These are phyloP conservation scores for Cryphonectria nitschkei DNA, from an alignment of 2,329 filamentous ascomycete genomes.

Conservation along the genomic window DNA sequence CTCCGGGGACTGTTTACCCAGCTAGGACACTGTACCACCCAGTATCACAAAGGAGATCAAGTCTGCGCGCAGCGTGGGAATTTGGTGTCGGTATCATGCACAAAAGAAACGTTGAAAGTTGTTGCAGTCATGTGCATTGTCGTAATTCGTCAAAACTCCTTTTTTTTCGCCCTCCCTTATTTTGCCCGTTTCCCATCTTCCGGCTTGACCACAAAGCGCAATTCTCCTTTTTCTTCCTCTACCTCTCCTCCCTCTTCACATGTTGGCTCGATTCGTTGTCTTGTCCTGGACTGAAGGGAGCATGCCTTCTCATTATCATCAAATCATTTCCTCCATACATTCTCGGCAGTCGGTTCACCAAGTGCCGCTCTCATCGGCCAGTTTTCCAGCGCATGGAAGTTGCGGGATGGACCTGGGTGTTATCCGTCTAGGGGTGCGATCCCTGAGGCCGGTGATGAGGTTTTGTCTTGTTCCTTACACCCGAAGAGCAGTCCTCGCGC, in stretches of 20 bases:
- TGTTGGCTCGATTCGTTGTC: neutral
- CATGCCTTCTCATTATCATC: neutral
- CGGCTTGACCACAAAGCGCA: neutral
- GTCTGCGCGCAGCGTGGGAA: neutral
- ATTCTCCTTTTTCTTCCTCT: neutral
- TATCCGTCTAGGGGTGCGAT: neutral
- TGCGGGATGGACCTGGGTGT: neutral
- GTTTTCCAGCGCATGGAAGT: neutral
- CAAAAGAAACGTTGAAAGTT: neutral
- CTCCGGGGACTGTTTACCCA: neutral
- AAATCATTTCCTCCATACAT: neutral
- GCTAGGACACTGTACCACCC: neutral
- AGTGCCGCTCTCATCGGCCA: neutral
- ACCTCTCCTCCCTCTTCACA: neutral
- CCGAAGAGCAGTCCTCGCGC: slow-evolving; percentile 18
- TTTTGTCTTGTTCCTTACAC: slow-evolving; percentile 6
- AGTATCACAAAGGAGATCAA: neutral
- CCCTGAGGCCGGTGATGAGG: neutral
- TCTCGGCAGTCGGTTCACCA: neutral
- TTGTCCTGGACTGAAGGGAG: neutral
- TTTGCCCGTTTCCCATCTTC: neutral
- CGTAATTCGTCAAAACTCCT: neutral
- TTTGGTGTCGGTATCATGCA: neutral
- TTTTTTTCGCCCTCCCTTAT: neutral
- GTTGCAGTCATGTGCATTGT: slow-evolving; percentile 1